Conservation (phyloP, 2,329 filamentous ascomycete genomes). For the Metarhizium guizhouense region DNA sequence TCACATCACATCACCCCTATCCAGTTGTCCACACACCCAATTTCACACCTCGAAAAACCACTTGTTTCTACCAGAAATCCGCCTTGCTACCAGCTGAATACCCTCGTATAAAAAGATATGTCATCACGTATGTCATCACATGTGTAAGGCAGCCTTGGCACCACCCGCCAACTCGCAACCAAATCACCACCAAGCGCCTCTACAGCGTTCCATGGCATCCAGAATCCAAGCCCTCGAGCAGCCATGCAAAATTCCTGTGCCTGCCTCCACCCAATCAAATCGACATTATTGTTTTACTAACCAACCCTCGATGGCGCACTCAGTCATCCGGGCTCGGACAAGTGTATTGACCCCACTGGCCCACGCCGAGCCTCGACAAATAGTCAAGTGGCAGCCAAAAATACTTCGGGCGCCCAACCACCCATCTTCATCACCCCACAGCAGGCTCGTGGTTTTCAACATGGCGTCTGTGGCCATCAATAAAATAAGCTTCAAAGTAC, state of each 20-base stretch:
- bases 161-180: not conserved
- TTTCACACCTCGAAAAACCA: too few species aligned
- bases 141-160: not conserved
- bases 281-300: not conserved
- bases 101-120: too few species aligned
- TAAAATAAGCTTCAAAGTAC: too few species aligned
- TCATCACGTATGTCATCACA: not conserved
- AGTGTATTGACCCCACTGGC: not conserved
- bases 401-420: too few species aligned
- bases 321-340: too few species aligned
- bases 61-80: too few species aligned
- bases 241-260: not conserved
- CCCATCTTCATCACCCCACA: not conserved
- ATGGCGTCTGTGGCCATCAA: not conserved
- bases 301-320: not conserved
- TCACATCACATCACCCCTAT: too few species aligned
- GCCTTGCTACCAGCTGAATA: too few species aligned
- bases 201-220: not conserved
- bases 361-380: not conserved
- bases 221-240: not conserved
- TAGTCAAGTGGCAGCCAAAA: not conserved
- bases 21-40: too few species aligned
- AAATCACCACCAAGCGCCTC: not conserved
- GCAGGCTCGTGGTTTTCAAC: not conserved
- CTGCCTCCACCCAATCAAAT: not conserved